phyloP scores from a whole-genome alignment of 2,329 filamentous ascomycete species.

The Scedosporium minutisporum region DNA sequence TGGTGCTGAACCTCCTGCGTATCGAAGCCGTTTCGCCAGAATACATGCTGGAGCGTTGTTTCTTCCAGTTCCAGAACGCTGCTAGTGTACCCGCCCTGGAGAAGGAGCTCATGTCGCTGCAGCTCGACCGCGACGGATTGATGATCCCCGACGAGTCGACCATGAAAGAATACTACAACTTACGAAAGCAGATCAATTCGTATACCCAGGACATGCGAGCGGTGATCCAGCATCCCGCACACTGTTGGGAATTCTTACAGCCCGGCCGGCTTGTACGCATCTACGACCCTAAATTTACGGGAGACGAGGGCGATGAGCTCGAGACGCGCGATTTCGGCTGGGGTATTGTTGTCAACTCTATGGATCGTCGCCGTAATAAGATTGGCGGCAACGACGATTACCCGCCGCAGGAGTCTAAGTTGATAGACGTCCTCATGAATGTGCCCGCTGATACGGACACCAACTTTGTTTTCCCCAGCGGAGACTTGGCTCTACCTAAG shows the following conservation, averaged over 20 bases:
- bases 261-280: slow-evolving; percentile 81
- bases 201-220: slow-evolving; percentile 84
- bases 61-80: slow-evolving; percentile 96
- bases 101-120: slow-evolving; percentile 69
- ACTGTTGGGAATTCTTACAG: slow-evolving; percentile 77
- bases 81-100: slow-evolving; percentile 77
- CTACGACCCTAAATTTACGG: slow-evolving; percentile 50
- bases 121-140: slow-evolving; percentile 63
- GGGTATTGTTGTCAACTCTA: slow-evolving; percentile 77
- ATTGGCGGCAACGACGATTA: slow-evolving; percentile 54
- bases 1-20: slow-evolving; percentile 92
- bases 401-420: slow-evolving; percentile 64
- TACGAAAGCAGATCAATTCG: slow-evolving; percentile 72
- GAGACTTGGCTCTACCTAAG: slow-evolving; percentile 37
- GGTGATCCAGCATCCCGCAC: slow-evolving; percentile 84
- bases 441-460: slow-evolving; percentile 37
- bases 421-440: slow-evolving; percentile 72
- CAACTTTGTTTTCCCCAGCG: slow-evolving; percentile 29
- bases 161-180: slow-evolving; percentile 88
- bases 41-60: slow-evolving; percentile 97
- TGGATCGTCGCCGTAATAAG: slow-evolving; percentile 54
- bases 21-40: slow-evolving; percentile 99
- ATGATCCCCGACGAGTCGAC: slow-evolving; percentile 76
- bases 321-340: slow-evolving; percentile 67
- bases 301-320: slow-evolving; percentile 27